Evolutionary conservation across 1,284 basidiomycete genomes (phyloP).

Genomic region (Inonotus obliquus): DNA sequence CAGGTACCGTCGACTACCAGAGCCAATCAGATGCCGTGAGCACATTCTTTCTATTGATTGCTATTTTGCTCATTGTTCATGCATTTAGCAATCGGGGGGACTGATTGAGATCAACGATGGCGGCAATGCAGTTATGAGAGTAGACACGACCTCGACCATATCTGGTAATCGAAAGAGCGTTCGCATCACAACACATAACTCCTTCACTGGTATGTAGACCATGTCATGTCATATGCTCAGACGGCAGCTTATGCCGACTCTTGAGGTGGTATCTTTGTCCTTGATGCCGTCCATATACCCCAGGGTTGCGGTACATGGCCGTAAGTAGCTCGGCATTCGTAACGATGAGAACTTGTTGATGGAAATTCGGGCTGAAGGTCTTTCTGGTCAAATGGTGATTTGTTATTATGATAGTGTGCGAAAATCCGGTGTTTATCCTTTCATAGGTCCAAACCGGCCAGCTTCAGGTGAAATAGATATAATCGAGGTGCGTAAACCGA

Average conservation of each 20-base stretch:
- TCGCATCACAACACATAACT: constrained; percentile 63
- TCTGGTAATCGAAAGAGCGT: constrained; percentile 64
- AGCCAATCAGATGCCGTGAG: constrained; percentile 49
- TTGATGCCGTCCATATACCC: constrained; percentile 89
- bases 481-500: constrained; percentile 50
- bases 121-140: constrained; percentile 76
- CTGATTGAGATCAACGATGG: constrained; percentile 57
- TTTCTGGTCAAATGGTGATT: constrained; percentile 46
- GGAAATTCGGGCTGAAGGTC: constrained; percentile 25
- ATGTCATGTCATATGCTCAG: neutral
- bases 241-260: constrained; percentile 17
- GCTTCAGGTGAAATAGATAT: constrained; percentile 80
- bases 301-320: constrained; percentile 87
- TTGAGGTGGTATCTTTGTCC: constrained; percentile 63
- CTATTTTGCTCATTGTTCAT: constrained; percentile 13
- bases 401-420: neutral
- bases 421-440: constrained; percentile 4
- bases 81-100: constrained; percentile 40
- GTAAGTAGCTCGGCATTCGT: constrained; percentile 25
- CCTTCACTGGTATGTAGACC: constrained; percentile 39
- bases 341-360: neutral
- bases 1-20: constrained; percentile 39
- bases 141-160: constrained; percentile 76
- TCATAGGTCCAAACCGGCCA: constrained; percentile 67
- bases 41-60: constrained; percentile 25